Conservation (phyloP, 306 rosid species). For the Fragaria vesca region DNA sequence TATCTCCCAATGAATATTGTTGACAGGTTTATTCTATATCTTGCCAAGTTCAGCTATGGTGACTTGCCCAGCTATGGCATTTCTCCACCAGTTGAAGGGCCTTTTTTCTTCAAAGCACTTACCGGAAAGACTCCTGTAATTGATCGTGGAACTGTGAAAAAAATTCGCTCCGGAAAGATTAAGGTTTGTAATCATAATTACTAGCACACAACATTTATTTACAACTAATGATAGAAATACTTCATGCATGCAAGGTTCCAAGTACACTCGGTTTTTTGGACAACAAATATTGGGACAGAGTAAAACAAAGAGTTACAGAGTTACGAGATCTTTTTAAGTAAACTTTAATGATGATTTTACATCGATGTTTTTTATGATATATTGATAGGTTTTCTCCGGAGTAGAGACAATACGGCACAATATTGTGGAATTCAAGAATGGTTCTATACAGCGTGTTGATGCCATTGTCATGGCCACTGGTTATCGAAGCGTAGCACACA, state of each 20-base stretch:
- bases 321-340: no score
- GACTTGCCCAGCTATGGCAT: conserved; percentile 49
- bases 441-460: not conserved
- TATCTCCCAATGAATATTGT: conserved; percentile 37
- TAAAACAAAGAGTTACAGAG: no score
- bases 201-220: no score
- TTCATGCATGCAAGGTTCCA: not conserved
- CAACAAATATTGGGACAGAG: no score
- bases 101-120: conserved; percentile 36
- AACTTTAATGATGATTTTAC: no score
- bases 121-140: conserved; percentile 40
- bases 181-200: conserved; percentile 31
- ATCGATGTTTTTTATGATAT: not conserved
- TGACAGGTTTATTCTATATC: conserved; percentile 39
- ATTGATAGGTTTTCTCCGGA: conserved; percentile 10
- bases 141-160: conserved; percentile 44
- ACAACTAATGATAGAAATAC: no score
- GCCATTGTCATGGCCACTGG: conserved; percentile 19
- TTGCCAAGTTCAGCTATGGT: conserved; percentile 41
- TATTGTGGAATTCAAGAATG: conserved; percentile 10
- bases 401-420: not conserved
- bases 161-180: conserved; percentile 23
- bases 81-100: conserved; percentile 46
- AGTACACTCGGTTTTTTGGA: no score
- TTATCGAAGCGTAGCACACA: conserved; percentile 6